phyloP scores from a whole-genome alignment of 164 flowering plant species.

The Stephania cephalantha region DNA sequence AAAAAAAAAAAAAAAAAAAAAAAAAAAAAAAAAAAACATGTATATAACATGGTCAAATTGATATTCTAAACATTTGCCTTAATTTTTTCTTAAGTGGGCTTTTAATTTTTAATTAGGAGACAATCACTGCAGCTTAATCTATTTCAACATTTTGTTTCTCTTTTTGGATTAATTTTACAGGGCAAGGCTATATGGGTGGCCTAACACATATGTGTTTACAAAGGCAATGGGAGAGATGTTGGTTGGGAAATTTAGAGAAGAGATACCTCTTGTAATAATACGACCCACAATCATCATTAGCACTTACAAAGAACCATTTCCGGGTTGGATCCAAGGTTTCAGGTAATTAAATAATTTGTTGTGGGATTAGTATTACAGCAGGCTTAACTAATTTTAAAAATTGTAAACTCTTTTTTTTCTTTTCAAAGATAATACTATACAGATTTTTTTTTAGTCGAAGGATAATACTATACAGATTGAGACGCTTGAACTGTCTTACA shows the following conservation, averaged over 20 bases:
- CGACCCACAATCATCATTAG: slow-evolving; percentile 38
- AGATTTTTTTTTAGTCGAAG: too few relatives aligned
- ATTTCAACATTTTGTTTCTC: background rate
- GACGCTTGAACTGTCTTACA: too few relatives aligned
- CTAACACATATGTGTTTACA: slow-evolving; percentile 44
- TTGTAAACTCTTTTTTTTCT: background rate
- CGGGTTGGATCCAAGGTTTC: slow-evolving; percentile 47
- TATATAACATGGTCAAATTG: background rate
- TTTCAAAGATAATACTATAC: too few relatives aligned
- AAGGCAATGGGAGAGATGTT: slow-evolving; percentile 48
- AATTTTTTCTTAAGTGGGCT: background rate
- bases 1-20: background rate
- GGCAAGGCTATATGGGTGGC: slow-evolving; percentile 46
- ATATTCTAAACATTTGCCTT: background rate
- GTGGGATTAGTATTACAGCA: too few relatives aligned
- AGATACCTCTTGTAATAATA: slow-evolving; percentile 30
- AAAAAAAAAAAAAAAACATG: background rate
- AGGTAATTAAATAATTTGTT: slow-evolving; percentile 25
- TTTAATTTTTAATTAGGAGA: too few relatives aligned
- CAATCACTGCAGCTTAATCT: background rate
- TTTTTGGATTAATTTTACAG: slow-evolving; percentile 8
- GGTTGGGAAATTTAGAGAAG: slow-evolving; percentile 20
- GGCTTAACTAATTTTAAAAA: background rate
- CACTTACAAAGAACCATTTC: slow-evolving; percentile 39
- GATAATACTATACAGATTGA: too few relatives aligned